Conservation (phyloP, 805 yeast genomes). For the Candida xiaguanensis region DNA sequence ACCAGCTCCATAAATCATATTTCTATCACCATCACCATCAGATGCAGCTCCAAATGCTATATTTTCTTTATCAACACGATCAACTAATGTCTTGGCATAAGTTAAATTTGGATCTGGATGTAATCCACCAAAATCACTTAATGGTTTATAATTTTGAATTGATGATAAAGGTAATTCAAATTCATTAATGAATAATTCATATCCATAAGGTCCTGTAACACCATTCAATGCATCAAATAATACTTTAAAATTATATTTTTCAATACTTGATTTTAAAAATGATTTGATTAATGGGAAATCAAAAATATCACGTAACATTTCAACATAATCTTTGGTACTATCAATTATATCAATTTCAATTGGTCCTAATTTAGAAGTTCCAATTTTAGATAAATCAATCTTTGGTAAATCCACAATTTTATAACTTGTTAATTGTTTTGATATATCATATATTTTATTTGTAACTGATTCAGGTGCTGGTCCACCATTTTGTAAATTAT, state of each 20-base stretch:
- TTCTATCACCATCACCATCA: conserved; percentile 98
- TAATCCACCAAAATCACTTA: conserved; percentile 92
- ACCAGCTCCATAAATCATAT: conserved; percentile 95
- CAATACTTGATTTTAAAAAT: conserved; percentile 53
- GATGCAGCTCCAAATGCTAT: conserved; percentile 97
- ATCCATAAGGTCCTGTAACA: conserved; percentile 95
- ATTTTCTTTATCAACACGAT: conserved; percentile 72
- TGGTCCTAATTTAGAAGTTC: conserved; percentile 50
- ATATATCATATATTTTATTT: conserved; percentile 72
- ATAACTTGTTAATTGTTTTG: conserved; percentile 58
- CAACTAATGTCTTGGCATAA: conserved; percentile 85
- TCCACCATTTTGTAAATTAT: conserved; percentile 92
- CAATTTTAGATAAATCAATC: conserved; percentile 62
- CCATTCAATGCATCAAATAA: conserved; percentile 92
- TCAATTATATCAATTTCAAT: conserved; percentile 79
- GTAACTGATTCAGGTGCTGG: conserved; percentile 98
- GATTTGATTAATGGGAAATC: conserved; percentile 77
- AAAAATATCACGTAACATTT: conserved; percentile 77
- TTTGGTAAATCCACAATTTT: conserved; percentile 55
- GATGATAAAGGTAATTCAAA: conserved; percentile 68
- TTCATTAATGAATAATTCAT: conserved; percentile 77
- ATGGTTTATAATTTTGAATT: conserved; percentile 75
- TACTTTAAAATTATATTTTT: conserved; percentile 57
- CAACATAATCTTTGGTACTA: conserved; percentile 73
- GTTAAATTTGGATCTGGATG: conserved; percentile 98